Evolutionary conservation across 2,329 filamentous ascomycete species (phyloP), one percentile per base, ranked within the genome.

Genomic region (Claviceps pusilla): DNA sequence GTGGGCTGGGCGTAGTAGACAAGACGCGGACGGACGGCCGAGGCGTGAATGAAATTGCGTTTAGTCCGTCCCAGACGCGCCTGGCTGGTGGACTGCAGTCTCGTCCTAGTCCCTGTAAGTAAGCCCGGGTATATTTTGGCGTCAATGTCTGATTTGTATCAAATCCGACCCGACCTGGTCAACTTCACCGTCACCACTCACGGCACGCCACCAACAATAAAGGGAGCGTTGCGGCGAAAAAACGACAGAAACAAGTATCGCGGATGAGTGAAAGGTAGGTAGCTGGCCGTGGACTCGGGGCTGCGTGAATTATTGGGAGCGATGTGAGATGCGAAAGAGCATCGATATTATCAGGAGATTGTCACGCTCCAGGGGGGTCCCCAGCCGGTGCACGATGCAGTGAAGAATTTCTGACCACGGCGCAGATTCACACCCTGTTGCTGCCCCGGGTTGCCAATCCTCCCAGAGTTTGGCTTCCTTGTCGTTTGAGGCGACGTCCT

Each of bases 1-100:
- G 14, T 12, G 11, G 37, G 37, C 37, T 14, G 4, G 16, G 41
- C 41, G 41, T n/a, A n/a, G 16, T n/a, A n/a, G 41, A 42, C 42
- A 14, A 14, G 42, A 7, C 42, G 42, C 19, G 0, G 39, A 41
- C 16, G 45, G 45, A 14, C 29, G 45, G 45, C 29, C 19, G 54
- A 51, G 39, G 29, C 45, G 48, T 14, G 33, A 24, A 37, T 35
- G 50, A 52, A 55, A 55, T 55, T 55, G 55, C 52, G 48, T 45
- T 37, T 33, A 28, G 24, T 28, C 43, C 43, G 43, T 46, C 28
- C 12, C 24, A 46, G 11, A 46, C 43, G 43, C 43, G 46, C 12
- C 24, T 24, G 24, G 24, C 29, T 48, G 9, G 29, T 35, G 47
- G 47, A 33, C 28, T 50, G 37, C 28, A 16, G 14, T 35, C 33